These are phyloP conservation scores for Cotoneaster glaucophyllus DNA, from an alignment of 306 rosid species.

Conservation along the genomic window DNA sequence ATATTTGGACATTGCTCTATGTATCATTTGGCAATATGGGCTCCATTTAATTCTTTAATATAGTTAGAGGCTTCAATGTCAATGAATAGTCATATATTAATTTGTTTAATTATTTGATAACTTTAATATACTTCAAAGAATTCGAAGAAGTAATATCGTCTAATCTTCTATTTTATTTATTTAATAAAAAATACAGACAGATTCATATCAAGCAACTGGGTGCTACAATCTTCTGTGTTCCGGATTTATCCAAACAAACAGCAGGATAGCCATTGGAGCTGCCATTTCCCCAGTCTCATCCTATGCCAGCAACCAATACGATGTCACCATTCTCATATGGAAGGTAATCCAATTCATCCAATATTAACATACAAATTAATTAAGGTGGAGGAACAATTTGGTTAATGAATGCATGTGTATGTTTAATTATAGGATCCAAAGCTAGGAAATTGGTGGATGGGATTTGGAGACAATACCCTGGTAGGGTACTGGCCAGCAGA, in stretches of 20 bases:
- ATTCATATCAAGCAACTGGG: constrained; percentile 79
- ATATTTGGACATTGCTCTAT: background rate
- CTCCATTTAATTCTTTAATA: background rate
- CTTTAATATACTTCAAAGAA: no score
- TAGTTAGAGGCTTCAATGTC: no score
- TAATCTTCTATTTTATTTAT: background rate
- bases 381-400: background rate
- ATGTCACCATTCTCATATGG: constrained; percentile 82
- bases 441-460: constrained; percentile 97
- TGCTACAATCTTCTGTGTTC: constrained; percentile 93
- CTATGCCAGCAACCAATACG: constrained; percentile 47
- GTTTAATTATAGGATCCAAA: constrained; percentile 56
- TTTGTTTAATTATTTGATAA: no score
- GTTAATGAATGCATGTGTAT: background rate
- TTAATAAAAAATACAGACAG: constrained; percentile 52
- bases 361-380: background rate
- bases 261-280: constrained; percentile 85
- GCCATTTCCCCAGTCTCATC: constrained; percentile 90
- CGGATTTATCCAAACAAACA: constrained; percentile 81
- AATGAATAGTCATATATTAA: no score
- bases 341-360: constrained; percentile 38
- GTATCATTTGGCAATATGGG: constrained; percentile 1
- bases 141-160: no score
- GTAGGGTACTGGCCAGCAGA: constrained; percentile 96
- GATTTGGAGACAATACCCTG: constrained; percentile 60